Percentiles rank a stretch among this genome's conserved stretches.
These are phyloP conservation scores for Phyllosticta capitalensis DNA, from an alignment of 2,329 filamentous ascomycete genomes.

Conservation along the genomic window DNA sequence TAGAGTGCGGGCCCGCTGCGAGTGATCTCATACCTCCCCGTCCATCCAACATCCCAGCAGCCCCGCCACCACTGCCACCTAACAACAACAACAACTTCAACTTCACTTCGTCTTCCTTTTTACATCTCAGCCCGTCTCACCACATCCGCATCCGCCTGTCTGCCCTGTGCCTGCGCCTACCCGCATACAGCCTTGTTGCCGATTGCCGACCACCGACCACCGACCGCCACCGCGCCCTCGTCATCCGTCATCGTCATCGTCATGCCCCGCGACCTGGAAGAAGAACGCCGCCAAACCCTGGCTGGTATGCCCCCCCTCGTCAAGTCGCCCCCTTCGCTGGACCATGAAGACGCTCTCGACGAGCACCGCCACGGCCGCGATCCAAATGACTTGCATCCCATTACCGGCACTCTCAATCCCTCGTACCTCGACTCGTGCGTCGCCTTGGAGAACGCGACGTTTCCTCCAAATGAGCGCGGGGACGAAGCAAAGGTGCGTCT, in stretches of 20 bases:
- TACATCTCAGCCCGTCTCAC: not conserved
- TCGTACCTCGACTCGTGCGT: conserved; percentile 56
- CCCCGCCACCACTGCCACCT: not conserved
- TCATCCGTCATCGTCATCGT: too few species aligned
- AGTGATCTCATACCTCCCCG: not conserved
- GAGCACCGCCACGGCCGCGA: conserved; percentile 13
- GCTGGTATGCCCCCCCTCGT: conserved; percentile 29
- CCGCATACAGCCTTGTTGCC: not conserved
- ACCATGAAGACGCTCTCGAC: conserved; percentile 11
- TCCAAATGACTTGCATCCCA: conserved; percentile 57
- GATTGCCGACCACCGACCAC: too few species aligned
- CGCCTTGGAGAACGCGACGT: conserved; percentile 47
- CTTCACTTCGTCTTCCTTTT: not conserved
- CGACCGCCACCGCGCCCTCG: too few species aligned
- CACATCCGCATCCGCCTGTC: not conserved
- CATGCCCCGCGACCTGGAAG: conserved; percentile 36
- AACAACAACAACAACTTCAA: not conserved
- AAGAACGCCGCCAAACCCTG: conserved; percentile 22
- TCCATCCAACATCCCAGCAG: not conserved
- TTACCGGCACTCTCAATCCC: conserved; percentile 61
- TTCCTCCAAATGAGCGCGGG: conserved; percentile 41
- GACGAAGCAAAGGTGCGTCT: conserved; percentile 49
- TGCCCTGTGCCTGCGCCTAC: not conserved
- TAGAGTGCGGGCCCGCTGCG: not conserved
- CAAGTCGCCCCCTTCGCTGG: conserved; percentile 14